Conservation (phyloP, 805 yeast species). For the Yarrowia sp. region DNA sequence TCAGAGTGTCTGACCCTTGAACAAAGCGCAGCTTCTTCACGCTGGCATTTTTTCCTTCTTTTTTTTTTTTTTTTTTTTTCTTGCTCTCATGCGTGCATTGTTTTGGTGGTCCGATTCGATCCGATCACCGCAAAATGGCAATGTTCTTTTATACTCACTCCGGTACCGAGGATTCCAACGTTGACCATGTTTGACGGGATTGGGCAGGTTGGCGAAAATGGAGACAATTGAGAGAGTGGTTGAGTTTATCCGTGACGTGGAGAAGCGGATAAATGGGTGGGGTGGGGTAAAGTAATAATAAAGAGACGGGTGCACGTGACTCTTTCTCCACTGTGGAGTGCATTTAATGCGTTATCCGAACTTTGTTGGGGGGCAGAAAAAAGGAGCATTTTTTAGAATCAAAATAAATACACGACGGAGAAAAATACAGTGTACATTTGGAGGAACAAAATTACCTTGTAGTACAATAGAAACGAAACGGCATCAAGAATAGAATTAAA, state of each 20-base stretch:
- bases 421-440: no score
- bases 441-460: no score
- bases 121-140: background rate
- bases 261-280: slow-evolving; percentile 24
- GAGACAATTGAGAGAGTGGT: background rate
- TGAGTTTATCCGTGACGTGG: slow-evolving; percentile 33
- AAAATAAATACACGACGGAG: no score
- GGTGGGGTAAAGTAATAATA: background rate
- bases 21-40: no score
- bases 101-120: no score
- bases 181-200: slow-evolving; percentile 41
- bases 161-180: slow-evolving; percentile 48
- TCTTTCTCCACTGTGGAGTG: background rate
- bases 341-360: background rate
- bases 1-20: no score
- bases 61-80: no score
- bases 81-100: background rate
- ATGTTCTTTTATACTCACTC: slow-evolving; percentile 41
- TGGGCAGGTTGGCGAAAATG: background rate
- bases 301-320: slow-evolving; percentile 8
- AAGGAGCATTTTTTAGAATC: no score
- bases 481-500: no score
- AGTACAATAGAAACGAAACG: no score
- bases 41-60: no score
- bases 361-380: no score